Evolutionary conservation across 345 rosid genomes (phyloP), one percentile per base, ranked within the genome.

Genomic region (Trapa bicornis): DNA sequence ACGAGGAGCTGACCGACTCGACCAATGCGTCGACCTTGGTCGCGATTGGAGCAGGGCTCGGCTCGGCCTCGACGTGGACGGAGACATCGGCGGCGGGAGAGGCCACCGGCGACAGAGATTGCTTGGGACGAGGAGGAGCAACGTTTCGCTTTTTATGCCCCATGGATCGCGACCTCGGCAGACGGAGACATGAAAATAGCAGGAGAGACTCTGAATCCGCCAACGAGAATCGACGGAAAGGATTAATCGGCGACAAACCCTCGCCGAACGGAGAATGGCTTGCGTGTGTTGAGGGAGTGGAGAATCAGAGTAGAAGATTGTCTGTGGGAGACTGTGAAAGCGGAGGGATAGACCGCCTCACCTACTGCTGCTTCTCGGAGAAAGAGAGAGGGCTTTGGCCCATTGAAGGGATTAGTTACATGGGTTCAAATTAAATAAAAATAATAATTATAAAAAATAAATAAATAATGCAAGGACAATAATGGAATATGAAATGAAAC

Each of bases 101-200:
- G 48, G 48, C 35, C 67, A 81, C 32, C 39, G 75, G 43, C 36
- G 83, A 52, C 66, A 61, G 73, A 54, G 79, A 67, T 17, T 75
- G 85, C 80, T 86, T 89, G 60, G 87, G 75, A 68, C 92, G 89
- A 65, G 87, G 89, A 65, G 87, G 65, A 69, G 87, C 75, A 72
- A 67, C 52, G 71, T 72, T 61, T 66, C 89, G 88, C 81, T 88
- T 90, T 80, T 83, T 90, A 67, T 82, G 92, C 77, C 96, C 97
- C 97, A 93, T 93, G 67, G 56, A 67, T 70, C 67, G 69, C 73
- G 33, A 15, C 45, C 17, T 29, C 56, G 29, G 32, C 42, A 5
- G 22, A n/a, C 39, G 64, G 29, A 71, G 61, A 50, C 68, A 65
- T 71, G 64, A 38, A 70, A 33, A n/a, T 65, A 33, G 29, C 22